These are phyloP conservation scores for Jatropha multifida DNA, from an alignment of 441 rosid genomes.

Conservation along the genomic window DNA sequence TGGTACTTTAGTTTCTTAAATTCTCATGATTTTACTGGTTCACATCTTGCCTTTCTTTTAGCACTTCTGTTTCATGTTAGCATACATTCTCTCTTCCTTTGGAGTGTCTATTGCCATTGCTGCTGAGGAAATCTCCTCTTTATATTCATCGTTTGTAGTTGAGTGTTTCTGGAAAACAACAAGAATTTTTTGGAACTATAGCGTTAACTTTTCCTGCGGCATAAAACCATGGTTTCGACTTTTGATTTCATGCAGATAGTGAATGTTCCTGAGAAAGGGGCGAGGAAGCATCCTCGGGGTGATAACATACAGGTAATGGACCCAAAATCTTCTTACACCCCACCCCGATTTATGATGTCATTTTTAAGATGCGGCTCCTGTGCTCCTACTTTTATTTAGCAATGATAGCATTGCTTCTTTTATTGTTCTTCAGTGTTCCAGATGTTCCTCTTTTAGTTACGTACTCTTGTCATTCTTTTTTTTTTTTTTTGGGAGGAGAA, in stretches of 20 bases:
- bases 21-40: neutral
- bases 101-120: neutral
- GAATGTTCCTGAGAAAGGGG: conserved; percentile 97
- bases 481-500: too few species aligned
- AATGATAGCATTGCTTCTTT: neutral
- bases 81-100: too few species aligned
- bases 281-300: conserved; percentile 97
- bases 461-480: neutral
- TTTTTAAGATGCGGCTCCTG: neutral
- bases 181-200: neutral
- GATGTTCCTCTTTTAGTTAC: neutral
- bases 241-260: conserved; percentile 55
- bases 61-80: neutral
- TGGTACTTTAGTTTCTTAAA: neutral
- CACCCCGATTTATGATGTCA: neutral
- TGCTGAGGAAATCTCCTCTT: neutral
- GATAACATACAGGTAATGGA: conserved; percentile 85
- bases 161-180: neutral
- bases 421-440: neutral
- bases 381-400: neutral
- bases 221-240: conserved; percentile 21
- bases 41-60: neutral
- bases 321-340: neutral
- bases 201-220: conserved; percentile 14
- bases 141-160: neutral